Evolutionary conservation across 352 stramenopile genomes (phyloP).

Genomic region (Phytophthora pisi): DNA sequence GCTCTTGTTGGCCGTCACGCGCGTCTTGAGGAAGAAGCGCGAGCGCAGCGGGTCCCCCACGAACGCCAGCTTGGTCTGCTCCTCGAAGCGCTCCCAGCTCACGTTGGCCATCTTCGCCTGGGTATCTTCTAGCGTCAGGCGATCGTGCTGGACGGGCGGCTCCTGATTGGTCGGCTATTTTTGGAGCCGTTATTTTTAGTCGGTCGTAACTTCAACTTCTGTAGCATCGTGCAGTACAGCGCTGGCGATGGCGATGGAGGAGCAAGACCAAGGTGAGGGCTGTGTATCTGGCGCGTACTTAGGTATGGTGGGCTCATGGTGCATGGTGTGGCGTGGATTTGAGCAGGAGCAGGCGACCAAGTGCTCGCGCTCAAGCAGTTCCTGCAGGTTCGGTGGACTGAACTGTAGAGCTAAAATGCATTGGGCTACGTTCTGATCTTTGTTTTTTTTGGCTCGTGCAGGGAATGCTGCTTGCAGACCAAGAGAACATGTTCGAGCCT

Average conservation of each 20-base stretch:
- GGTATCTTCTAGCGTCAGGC: constrained; percentile 6
- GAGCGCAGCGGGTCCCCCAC: constrained; percentile 54
- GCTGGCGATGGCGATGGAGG: constrained; percentile 11
- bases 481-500: constrained; percentile 2
- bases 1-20: constrained; percentile 32
- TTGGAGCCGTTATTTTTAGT: constrained; percentile 23
- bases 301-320: constrained; percentile 3
- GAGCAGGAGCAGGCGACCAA: constrained; percentile 57
- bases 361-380: constrained; percentile 60
- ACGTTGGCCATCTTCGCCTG: constrained; percentile 29
- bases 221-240: too few species aligned
- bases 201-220: constrained; percentile 33
- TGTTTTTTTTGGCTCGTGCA: constrained; percentile 5
- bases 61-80: constrained; percentile 70
- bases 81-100: constrained; percentile 74
- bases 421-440: background rate
- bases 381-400: constrained; percentile 16
- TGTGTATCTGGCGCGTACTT: background rate
- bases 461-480: constrained; percentile 19
- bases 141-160: background rate
- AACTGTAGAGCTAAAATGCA: background rate
- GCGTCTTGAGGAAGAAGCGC: constrained; percentile 70
- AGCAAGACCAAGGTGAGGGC: constrained; percentile 10
- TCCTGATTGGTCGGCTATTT: constrained; percentile 31
- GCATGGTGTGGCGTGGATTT: background rate